These are phyloP conservation scores for Stellera chamaejasme DNA, from an alignment of 345 rosid species.

Conservation along the genomic window DNA sequence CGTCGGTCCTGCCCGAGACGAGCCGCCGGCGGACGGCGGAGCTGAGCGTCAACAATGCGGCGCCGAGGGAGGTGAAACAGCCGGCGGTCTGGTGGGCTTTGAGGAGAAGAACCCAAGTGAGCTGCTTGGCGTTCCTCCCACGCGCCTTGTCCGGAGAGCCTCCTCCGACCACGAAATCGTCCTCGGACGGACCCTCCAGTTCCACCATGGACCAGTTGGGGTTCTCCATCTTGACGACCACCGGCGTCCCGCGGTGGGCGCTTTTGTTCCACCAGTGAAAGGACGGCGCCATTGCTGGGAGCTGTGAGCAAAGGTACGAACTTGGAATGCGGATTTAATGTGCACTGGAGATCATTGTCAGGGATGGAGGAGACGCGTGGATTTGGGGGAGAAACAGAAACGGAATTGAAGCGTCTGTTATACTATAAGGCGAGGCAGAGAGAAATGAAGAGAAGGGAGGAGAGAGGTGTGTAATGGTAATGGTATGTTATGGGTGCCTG, in stretches of 20 bases:
- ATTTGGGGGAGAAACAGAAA: constrained; percentile 8
- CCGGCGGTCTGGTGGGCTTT: constrained; percentile 97
- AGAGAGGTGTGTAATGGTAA: background rate
- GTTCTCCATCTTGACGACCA: constrained; percentile 95
- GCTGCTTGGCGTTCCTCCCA: constrained; percentile 91
- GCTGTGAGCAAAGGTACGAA: background rate
- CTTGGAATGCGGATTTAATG: constrained; percentile 14
- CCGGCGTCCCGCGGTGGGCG: constrained; percentile 79
- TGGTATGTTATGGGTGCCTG: background rate
- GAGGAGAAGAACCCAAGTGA: constrained; percentile 93
- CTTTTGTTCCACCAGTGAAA: constrained; percentile 83
- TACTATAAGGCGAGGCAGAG: background rate
- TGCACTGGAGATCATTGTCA: constrained; percentile 34
- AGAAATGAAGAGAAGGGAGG: background rate
- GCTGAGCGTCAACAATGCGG: constrained; percentile 60
- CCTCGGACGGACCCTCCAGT: constrained; percentile 67
- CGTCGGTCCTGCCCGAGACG: constrained; percentile 70
- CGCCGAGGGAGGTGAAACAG: constrained; percentile 68
- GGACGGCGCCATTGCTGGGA: constrained; percentile 54
- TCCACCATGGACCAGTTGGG: constrained; percentile 99
- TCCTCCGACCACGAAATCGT: constrained; percentile 50
- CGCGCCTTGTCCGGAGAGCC: constrained; percentile 41
- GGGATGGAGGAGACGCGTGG: constrained; percentile 35
- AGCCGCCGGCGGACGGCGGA: constrained; percentile 63
- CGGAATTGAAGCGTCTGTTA: constrained; percentile 20